Evolutionary conservation across 176 grass and related monocot species (phyloP).

Genomic region (Rhipidocladum racemiflorum): DNA sequence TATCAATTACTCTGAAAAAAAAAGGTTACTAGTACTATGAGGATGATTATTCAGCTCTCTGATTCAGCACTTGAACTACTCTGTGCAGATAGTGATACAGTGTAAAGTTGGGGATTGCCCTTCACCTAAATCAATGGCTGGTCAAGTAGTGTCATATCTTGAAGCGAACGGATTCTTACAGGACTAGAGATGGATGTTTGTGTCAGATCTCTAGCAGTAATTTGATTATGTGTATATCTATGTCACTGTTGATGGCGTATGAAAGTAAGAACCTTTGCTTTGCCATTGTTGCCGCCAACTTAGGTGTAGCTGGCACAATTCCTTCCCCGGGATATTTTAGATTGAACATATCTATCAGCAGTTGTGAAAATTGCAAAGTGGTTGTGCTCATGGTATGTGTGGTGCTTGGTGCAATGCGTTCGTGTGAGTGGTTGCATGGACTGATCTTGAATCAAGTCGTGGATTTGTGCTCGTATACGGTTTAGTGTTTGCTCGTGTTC

Average conservation of each 20-base stretch:
- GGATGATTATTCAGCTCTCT: background rate
- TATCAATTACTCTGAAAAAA: background rate
- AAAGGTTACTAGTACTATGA: background rate
- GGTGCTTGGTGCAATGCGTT: too few species aligned
- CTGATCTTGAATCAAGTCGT: too few species aligned
- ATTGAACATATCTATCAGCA: background rate
- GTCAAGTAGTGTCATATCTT: conserved; percentile 69
- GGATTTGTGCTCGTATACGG: too few species aligned
- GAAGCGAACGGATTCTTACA: conserved; percentile 61
- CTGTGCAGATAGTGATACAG: conserved; percentile 70
- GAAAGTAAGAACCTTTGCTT: background rate
- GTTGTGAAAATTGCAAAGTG: too few species aligned
- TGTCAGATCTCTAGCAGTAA: background rate
- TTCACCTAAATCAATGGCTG: conserved; percentile 61
- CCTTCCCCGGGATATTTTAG: background rate
- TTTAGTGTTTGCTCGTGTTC: too few species aligned
- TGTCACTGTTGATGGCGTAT: background rate
- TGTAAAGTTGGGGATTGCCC: conserved; percentile 53
- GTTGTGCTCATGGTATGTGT: too few species aligned
- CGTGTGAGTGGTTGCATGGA: too few species aligned
- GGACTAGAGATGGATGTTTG: conserved; percentile 16
- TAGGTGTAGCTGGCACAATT: background rate
- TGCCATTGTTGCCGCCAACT: background rate
- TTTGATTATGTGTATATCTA: background rate
- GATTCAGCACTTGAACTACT: background rate